Percentiles rank a stretch among this genome's conserved stretches.
Conservation (phyloP, 1,139 yeast genomes). For the Starmera stellimalicola region DNA sequence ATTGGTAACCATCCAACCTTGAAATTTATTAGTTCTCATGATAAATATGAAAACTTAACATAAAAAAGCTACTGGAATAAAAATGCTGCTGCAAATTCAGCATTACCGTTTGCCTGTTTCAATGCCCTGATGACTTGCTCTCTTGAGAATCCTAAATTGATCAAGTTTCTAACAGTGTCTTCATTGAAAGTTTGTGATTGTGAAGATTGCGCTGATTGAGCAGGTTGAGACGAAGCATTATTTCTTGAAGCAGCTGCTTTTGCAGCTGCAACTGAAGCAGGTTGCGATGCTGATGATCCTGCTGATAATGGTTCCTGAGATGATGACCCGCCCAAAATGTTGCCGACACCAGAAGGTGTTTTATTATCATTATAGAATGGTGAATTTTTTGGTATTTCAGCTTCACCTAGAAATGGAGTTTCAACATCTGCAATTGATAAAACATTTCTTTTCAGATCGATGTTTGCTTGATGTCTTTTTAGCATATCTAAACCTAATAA, state of each 20-base stretch:
- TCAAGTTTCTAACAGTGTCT: slow-evolving; percentile 42
- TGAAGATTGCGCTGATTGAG: background rate
- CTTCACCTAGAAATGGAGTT: slow-evolving; percentile 64
- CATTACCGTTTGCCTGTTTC: slow-evolving; percentile 59
- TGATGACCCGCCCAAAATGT: background rate
- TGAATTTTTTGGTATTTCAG: slow-evolving; percentile 48
- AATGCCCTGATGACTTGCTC: slow-evolving; percentile 60
- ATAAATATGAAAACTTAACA: background rate
- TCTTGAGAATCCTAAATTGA: slow-evolving; percentile 63
- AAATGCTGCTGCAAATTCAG: slow-evolving; percentile 77
- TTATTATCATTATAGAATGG: no score
- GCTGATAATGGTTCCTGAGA: no score
- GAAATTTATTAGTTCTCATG: slow-evolving; percentile 5
- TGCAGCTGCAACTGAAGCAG: background rate
- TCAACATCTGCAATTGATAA: slow-evolving; percentile 64
- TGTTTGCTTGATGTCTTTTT: slow-evolving; percentile 74
- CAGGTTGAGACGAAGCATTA: background rate
- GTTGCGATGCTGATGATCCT: background rate
- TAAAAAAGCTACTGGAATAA: slow-evolving; percentile 30
- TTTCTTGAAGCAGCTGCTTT: background rate
- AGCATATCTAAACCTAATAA: slow-evolving; percentile 54
- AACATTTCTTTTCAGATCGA: slow-evolving; percentile 64
- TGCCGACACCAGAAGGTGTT: slow-evolving; percentile 1
- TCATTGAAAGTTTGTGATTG: slow-evolving; percentile 21
- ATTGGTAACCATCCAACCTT: slow-evolving; percentile 27